phyloP scores from a whole-genome alignment of 2,329 filamentous ascomycete species.

The Amesomyces nigricolor region DNA sequence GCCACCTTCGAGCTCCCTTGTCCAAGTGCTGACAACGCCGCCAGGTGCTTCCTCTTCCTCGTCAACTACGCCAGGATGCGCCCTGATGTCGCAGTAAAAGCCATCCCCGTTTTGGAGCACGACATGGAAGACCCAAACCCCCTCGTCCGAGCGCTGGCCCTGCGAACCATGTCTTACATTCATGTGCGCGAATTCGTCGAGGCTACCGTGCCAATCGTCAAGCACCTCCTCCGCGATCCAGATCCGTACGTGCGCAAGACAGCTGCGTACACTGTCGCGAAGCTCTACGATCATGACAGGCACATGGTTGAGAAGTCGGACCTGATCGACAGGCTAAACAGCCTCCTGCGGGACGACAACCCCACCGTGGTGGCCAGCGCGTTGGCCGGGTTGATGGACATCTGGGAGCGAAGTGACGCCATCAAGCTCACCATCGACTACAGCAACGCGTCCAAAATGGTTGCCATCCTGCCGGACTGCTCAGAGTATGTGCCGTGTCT shows the following conservation, averaged over 20 bases:
- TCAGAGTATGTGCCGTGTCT: slow-evolving; percentile 66
- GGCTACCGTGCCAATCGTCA: slow-evolving; percentile 78
- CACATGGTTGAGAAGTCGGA: slow-evolving; percentile 85
- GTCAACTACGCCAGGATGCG: slow-evolving; percentile 96
- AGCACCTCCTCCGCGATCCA: slow-evolving; percentile 72
- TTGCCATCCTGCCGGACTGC: slow-evolving; percentile 91
- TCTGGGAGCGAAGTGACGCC: slow-evolving; percentile 95
- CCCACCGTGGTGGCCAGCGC: slow-evolving; percentile 96
- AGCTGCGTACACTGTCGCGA: slow-evolving; percentile 91
- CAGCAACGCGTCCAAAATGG: slow-evolving; percentile 93
- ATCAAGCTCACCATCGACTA: slow-evolving; percentile 99
- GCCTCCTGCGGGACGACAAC: slow-evolving; percentile 88
- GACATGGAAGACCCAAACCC: slow-evolving; percentile 94
- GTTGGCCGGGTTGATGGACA: slow-evolving; percentile 86
- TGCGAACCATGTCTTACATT: slow-evolving; percentile 95
- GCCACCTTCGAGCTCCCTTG: not conserved
- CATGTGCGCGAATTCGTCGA: slow-evolving; percentile 95
- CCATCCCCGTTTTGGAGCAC: slow-evolving; percentile 80
- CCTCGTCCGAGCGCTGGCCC: slow-evolving; percentile 80
- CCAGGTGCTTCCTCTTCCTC: slow-evolving; percentile 92
- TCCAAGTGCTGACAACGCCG: slow-evolving; percentile 27
- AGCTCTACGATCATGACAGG: slow-evolving; percentile 94
- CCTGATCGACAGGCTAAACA: slow-evolving; percentile 85
- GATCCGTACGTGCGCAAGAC: slow-evolving; percentile 98
- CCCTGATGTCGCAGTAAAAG: slow-evolving; percentile 88